Base-by-base conservation (phyloP, 2,329 filamentous ascomycete species). In the Aspergillus phoenicis region DNA sequence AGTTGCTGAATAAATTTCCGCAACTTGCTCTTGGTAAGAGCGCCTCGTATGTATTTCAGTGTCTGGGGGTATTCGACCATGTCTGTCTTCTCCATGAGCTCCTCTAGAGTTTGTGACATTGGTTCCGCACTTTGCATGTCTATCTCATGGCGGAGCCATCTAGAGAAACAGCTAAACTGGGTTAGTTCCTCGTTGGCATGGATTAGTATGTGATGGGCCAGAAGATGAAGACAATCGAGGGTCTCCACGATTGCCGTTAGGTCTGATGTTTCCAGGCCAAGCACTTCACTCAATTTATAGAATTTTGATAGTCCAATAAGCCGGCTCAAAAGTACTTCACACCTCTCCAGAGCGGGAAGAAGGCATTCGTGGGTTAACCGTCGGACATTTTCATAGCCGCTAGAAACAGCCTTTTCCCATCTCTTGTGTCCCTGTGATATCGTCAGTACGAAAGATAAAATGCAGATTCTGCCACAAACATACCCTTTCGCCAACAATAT, bases 361-460 rank as follows among this genome's bases (percentile, higher is more conserved):
- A 97, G 87, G 73, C 96, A 93, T 71, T 97, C 89, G 71, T 97
- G 93, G 0, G 93, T 82, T 11, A 98, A 82, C 56, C 86, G 85
- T 53, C 92, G 86, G 8, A 98, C 83, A 57, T 87, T 89, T 62
- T 91, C 88, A 20, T 97, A 88, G 1, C 93, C 91, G 4, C 87
- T 86, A 1, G 86, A 84, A 2, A 96, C 90, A 5, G 91, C 89
- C 71, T 94, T 96, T 64, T 98, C 93, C 95, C 95, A 99, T 52
- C 95, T 84, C 77, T 97, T 97, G 69, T 96, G 91, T 0, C 93
- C 93, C 89, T 95, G 54, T 20, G 3, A 20, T 3, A 15, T 24
- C 41, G 61, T 67, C 41, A 71, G 57, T 36, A n/a, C 39, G 39
- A 26, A 22, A 6, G 4, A 20, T 36, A 22, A 22, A 48, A 30